Conservation (phyloP, 2,329 filamentous ascomycete genomes). For the Epichloe gansuensis region DNA sequence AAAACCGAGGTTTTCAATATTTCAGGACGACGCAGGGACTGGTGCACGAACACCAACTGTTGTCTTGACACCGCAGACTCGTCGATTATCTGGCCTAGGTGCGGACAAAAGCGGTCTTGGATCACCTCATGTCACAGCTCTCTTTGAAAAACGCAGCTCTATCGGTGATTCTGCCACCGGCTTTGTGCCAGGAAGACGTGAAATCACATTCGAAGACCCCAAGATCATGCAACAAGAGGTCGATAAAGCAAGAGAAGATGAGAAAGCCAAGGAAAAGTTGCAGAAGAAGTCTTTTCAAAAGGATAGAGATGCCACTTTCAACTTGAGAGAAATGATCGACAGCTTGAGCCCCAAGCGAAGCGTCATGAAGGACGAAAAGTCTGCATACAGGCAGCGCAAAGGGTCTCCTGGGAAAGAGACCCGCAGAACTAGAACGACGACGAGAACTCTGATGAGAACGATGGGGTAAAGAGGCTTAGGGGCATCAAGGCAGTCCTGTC, state of each 20-base stretch:
- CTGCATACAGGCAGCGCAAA: slow-evolving; percentile 62
- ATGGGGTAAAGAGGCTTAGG: slow-evolving; percentile 57
- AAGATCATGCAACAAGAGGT: slow-evolving; percentile 49
- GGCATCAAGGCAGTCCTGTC: slow-evolving; percentile 62
- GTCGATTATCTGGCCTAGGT: slow-evolving; percentile 55
- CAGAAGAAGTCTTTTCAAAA: slow-evolving; percentile 31
- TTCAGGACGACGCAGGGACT: slow-evolving; percentile 39
- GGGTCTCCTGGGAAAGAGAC: slow-evolving; percentile 63
- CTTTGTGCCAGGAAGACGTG: slow-evolving; percentile 45
- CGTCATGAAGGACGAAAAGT: slow-evolving; percentile 52
- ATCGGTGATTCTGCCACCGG: slow-evolving; percentile 53
- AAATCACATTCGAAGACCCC: slow-evolving; percentile 54
- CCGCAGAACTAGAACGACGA: slow-evolving; percentile 59
- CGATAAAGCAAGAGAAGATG: slow-evolving; percentile 45
- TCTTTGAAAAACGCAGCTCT: slow-evolving; percentile 59
- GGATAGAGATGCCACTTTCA: slow-evolving; percentile 51
- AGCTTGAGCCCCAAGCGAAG: slow-evolving; percentile 68
- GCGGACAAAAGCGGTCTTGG: slow-evolving; percentile 60
- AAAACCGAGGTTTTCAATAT: slow-evolving; percentile 29
- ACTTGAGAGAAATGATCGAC: slow-evolving; percentile 65
- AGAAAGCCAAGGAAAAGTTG: slow-evolving; percentile 48
- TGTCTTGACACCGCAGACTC: slow-evolving; percentile 37
- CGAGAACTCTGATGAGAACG: slow-evolving; percentile 46
- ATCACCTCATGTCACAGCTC: slow-evolving; percentile 59
- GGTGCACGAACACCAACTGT: slow-evolving; percentile 51